Conservation (phyloP, 2,329 filamentous ascomycete species). For the Alternaria novae-zelandiae region DNA sequence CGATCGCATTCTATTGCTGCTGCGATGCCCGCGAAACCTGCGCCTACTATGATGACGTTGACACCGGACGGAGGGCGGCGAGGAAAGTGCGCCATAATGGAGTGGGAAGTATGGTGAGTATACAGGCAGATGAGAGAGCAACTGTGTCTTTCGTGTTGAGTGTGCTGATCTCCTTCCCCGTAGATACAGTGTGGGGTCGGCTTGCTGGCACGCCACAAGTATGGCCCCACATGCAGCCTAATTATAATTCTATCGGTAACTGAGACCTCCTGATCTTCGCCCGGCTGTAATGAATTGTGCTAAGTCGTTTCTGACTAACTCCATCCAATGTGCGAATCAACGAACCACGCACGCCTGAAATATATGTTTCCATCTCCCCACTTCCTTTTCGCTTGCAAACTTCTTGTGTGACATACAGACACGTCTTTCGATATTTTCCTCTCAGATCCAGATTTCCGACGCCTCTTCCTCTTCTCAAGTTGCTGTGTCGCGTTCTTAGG, state of each 20-base stretch:
- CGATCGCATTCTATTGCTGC: constrained; percentile 68
- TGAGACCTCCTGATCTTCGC: neutral
- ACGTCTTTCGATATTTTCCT: neutral
- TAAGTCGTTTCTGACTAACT: neutral
- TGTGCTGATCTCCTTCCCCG: neutral
- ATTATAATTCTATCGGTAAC: neutral
- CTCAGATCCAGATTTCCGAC: neutral
- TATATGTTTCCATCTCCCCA: neutral
- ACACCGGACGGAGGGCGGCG: constrained; percentile 27
- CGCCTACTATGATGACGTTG: constrained; percentile 57
- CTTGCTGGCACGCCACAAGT: neutral
- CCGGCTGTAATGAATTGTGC: neutral
- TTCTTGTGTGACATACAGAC: neutral
- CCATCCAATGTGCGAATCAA: neutral
- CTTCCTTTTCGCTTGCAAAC: neutral
- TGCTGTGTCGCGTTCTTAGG: neutral
- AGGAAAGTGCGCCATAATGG: constrained; percentile 21
- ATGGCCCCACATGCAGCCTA: constrained; percentile 9
- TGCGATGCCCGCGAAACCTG: constrained; percentile 66
- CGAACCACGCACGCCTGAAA: neutral
- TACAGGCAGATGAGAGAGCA: neutral
- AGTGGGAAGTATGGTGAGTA: neutral
- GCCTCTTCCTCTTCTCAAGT: neutral
- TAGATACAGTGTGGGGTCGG: constrained; percentile 4
- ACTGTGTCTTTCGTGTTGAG: neutral